Evolutionary conservation across 2,329 filamentous ascomycete species (phyloP), one percentile per base, ranked within the genome.

Genomic region (Grosmannia penicillata): DNA sequence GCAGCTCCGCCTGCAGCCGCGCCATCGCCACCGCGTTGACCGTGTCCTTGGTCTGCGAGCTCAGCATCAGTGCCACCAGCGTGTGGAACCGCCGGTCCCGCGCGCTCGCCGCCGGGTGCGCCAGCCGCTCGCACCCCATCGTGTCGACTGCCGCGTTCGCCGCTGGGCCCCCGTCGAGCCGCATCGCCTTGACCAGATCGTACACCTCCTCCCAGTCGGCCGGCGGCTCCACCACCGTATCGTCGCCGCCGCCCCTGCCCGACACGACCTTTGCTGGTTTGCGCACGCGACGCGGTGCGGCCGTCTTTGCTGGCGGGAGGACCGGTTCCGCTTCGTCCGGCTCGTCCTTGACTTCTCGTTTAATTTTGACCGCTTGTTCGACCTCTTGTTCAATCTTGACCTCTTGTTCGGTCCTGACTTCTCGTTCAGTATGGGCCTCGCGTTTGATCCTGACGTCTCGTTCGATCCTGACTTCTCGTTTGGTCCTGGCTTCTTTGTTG

Each of bases 11-110:
- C 58, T 93, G 81, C 43, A 95, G 65, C 18, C 75, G 72, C 50
- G 68, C 69, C 78, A 95, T 93, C 7, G 81, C 85, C 13, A 75
- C 80, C 0, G 85, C 82, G 19, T 82, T 94, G 40, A 89, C 82
- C 1, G 85, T 91, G 57, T 95, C 87, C 55, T 93, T 93, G 9
- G 87, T 95, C 62, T 95, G 87, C 36, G 79, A 85, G 26, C 81
- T 89, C 25, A 95, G 70, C 87, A 95, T 94, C 45, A 95, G 66
- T 13, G 86, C 75, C 28, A 93, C 68, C 23, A 95, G 71, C 4
- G 84, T 93, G 52, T 95, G 87, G 50, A 93, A 87, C 7, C 87
- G 72, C 53, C 76, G 75, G 52, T 73, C 70, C 41, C 60, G 63
- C 21, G 63, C 54, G 41, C 60, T 65, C 10, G 69, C 66, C 2